phyloP scores from a whole-genome alignment of 306 rosid species.

The Gynostemma pentaphyllum region DNA sequence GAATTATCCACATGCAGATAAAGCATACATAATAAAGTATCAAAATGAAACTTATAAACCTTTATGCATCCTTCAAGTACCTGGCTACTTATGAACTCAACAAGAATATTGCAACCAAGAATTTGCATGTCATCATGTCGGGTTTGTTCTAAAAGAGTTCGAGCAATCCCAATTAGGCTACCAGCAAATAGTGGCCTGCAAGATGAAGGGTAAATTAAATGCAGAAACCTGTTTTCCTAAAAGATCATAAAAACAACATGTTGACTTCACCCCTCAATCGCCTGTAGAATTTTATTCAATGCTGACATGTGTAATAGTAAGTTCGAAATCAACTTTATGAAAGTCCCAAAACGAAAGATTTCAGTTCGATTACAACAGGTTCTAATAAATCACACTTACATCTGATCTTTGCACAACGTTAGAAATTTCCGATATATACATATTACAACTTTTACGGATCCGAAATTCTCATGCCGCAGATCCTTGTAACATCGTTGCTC shows the following conservation, averaged over 20 bases:
- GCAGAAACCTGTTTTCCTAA: conserved; percentile 3
- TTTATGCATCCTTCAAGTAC: conserved; percentile 29
- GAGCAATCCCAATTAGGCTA: conserved; percentile 68
- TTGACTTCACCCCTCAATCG: neutral
- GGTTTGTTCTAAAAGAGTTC: conserved; percentile 72
- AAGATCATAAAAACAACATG: neutral
- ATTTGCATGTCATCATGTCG: conserved; percentile 60
- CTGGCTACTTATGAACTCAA: conserved; percentile 62
- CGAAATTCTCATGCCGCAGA: conserved; percentile 65
- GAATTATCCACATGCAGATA: neutral
- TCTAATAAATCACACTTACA: conserved; percentile 50
- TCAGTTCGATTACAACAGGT: neutral
- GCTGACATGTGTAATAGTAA: neutral
- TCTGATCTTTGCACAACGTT: conserved; percentile 68
- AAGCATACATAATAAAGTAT: neutral
- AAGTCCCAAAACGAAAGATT: neutral
- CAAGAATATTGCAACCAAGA: conserved; percentile 64
- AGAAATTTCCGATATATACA: conserved; percentile 63
- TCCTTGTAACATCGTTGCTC: conserved; percentile 88
- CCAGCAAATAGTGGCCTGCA: conserved; percentile 81
- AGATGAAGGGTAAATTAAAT: conserved; percentile 19
- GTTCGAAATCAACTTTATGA: neutral
- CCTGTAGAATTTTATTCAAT: neutral
- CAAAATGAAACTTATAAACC: conserved; percentile 1
- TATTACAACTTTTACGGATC: conserved; percentile 57